These are phyloP conservation scores for Stentor coeruleus DNA, from an alignment of 73 alveolate genomes.

Conservation along the genomic window DNA sequence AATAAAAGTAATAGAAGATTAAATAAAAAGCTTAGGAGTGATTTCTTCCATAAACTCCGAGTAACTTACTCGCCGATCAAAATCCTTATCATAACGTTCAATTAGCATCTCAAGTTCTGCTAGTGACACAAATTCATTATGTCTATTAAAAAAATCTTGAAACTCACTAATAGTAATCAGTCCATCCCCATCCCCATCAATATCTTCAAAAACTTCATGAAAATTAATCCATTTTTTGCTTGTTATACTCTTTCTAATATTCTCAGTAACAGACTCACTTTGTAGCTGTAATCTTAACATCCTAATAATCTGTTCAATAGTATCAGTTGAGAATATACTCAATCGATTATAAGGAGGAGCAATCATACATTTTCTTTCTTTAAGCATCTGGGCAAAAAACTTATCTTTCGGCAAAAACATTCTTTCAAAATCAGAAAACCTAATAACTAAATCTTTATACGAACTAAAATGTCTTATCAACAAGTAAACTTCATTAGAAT, in stretches of 20 bases:
- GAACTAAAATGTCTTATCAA: neutral
- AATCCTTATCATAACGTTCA: neutral
- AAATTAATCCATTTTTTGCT: neutral
- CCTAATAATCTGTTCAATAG: neutral
- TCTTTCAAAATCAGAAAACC: too few species aligned
- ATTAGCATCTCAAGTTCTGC: neutral
- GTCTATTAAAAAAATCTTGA: too few species aligned
- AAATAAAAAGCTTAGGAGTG: too few species aligned
- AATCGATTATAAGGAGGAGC: neutral
- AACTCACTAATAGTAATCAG: neutral
- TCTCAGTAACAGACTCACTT: neutral
- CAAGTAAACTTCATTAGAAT: neutral
- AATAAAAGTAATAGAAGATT: too few species aligned
- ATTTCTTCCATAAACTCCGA: neutral
- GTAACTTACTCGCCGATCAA: too few species aligned
- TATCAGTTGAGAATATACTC: neutral
- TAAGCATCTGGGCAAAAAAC: neutral
- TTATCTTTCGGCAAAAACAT: neutral
- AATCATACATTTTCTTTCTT: neutral
- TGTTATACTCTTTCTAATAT: neutral
- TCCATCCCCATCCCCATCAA: neutral
- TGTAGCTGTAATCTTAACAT: too few species aligned
- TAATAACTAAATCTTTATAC: too few species aligned
- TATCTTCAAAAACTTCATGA: neutral
- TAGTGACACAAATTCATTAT: too few species aligned